Evolutionary conservation across 108 stramenopile genomes (phyloP), one percentile per base, ranked within the genome.

Genomic region (Aurantiochytrium sp.): DNA sequence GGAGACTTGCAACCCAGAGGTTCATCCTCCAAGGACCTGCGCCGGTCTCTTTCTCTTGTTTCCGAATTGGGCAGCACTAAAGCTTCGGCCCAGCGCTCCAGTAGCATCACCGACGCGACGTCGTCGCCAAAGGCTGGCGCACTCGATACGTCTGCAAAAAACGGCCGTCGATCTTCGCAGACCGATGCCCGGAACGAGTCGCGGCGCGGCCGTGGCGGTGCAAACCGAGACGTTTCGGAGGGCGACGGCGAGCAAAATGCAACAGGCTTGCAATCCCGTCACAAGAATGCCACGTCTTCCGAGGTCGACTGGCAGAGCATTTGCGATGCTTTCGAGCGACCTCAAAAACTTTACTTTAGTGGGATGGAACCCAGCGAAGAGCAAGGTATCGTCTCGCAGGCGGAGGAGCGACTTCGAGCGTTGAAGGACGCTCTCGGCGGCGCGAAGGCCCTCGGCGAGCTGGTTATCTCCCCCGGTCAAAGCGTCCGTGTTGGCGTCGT

Each of bases 321-420:
- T 47, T 83, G 76, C 76, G 76, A 83, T 55, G 76, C 45, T 16
- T 83, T 83, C 23, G 76, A 83, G 23, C 6, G 76, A 18, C 76
- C 76, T 4, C 76, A 83, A 53, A 83, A 83, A 45, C 45, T 83
- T 0, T 83, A 53, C 28, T 83, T 83, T 28, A 83, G 76, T 35
- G 76, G 76, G 8, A 83, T 83, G 76, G 76, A 83, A 23, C 76
- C 76, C n/a, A 35, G 10, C 49, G 76, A 83, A 23, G 76, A 83
- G 28, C 45, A 47, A 43, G 23, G 5, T 12, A 53, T 83, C 51
- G 76, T 83, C 16, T 6, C 44, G 49, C 76, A 83, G 49, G 76
- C 76, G 16, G 76, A 83, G 23, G 10, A 83, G 49, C 76, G 76
- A 43, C 44, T 83, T 35, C 14, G 23, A 47, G 45, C 23, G 28